Evolutionary conservation across 108 stramenopile genomes (phyloP), one percentile per base, ranked within the genome.

Genomic region (Nitzschia sp.): DNA sequence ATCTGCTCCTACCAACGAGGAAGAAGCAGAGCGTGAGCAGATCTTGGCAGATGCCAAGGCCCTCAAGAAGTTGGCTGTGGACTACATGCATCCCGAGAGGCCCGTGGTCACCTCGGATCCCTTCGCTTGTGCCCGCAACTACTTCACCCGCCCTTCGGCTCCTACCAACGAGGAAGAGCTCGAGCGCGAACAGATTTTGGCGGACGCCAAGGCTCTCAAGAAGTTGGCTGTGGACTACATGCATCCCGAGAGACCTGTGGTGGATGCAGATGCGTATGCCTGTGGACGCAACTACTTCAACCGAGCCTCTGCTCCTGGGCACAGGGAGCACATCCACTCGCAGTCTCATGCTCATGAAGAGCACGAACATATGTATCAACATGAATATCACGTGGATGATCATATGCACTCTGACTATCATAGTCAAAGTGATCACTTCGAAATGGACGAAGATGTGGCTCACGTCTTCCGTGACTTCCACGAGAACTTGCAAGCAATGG

Each of bases 121-220:
- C 17, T 38, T 58, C 0, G 73, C 70, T 41, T 77, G 24, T 38
- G 82, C 77, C 14, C 82, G 84, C 53, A 80, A 80, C 78, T 89
- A 86, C 74, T 89, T 86, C 73, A 63, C 24, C 52, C 86, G 89
- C 50, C 52, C 77, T 0, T 87, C 85, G 53, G 89, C 89, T 56
- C 73, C 78, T 10, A 50, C 20, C 14, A 50, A 61, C n/a, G 46
- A 67, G 41, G 63, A 78, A 0, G 70, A 61, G 34, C 63, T 67
- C 9, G 77, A 78, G 50, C 76, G 83, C 3, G 71, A 66, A 17
- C 62, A 37, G 15, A 68, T 86, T 29, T 41, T 89, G 8, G 79
- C 63, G n/a, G 85, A 86, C 25, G 70, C 75, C n/a, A 60, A 53
- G 25, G 59, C 55, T 2, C 65, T 90, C 48, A 87, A 85, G 81